Base-by-base conservation (phyloP, 805 yeast genomes). In the Kluyveromyces wickerhamii region DNA sequence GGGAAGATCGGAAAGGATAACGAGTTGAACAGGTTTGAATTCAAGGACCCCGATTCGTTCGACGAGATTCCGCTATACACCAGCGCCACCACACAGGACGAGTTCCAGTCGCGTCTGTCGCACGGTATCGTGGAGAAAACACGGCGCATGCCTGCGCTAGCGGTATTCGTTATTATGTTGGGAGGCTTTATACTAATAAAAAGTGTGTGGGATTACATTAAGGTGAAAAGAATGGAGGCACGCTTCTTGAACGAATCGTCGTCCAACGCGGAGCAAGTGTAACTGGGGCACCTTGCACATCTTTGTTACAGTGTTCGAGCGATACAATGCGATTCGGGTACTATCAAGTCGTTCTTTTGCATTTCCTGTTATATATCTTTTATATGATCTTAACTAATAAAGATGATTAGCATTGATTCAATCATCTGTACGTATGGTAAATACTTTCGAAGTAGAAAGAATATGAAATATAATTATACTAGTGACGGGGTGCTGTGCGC, bases 221-320 rank as follows among this genome's bases (percentile, higher is more conserved):
- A 76, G 42, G 92, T 89, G n/a, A 77, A 80, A 52, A 73, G 72
- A 49, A 77, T 78, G 74, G 96, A 88, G 54, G 63, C 60, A 38
- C 51, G 40, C 31, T 55, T 51, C 34, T 30, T 52, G 33, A 33
- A 54, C 9, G 59, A 30, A 4, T 20, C 29, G 10, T 10, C 19
- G 6, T 7, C 33, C 10, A 22, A 5, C 11, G 33, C 9, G 35
- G 55, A 49, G 20, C 48, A 40, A 16, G 38, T 34, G 3, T 34
- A 34, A 23, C n/a, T n/a, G n/a, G n/a, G n/a, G n/a, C n/a, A n/a
- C n/a, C n/a, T n/a, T n/a, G n/a, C n/a, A n/a, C n/a, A n/a, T n/a
- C n/a, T n/a, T n/a, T n/a, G n/a, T n/a, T n/a, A n/a, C n/a, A n/a
- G n/a, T n/a, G n/a, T n/a, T n/a, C n/a, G n/a, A n/a, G n/a, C n/a